These are phyloP conservation scores for Diospyros lotus DNA, from an alignment of 148 eudicot species.

Conservation along the genomic window DNA sequence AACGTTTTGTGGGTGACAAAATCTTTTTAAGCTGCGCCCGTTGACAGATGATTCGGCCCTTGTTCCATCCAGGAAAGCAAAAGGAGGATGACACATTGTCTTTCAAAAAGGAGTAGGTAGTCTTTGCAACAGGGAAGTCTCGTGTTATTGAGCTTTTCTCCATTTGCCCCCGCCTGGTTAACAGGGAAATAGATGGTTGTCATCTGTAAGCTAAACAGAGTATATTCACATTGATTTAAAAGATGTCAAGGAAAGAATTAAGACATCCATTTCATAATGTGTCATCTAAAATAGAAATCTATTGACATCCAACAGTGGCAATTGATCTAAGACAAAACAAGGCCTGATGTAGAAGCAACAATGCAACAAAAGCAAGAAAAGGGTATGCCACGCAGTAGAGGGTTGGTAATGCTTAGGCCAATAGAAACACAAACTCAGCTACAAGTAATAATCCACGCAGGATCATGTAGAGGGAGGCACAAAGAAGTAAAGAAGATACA, in stretches of 20 bases:
- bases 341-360: background rate
- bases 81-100: conserved; percentile 63
- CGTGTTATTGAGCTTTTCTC: conserved; percentile 66
- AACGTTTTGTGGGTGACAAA: conserved; percentile 34
- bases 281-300: background rate
- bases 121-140: conserved; percentile 74
- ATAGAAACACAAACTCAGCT: too few relatives aligned
- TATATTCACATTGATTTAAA: background rate
- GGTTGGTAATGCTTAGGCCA: too few relatives aligned
- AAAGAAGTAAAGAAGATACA: too few relatives aligned
- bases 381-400: too few relatives aligned
- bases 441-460: too few relatives aligned
- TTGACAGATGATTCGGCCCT: conserved; percentile 80
- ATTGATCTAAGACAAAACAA: background rate
- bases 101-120: conserved; percentile 57
- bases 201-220: background rate
- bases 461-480: too few relatives aligned
- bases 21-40: conserved; percentile 62
- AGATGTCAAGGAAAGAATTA: background rate
- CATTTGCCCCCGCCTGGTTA: conserved; percentile 83
- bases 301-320: background rate
- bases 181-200: conserved; percentile 11
- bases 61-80: conserved; percentile 80
- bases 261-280: background rate
- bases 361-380: background rate